Base-by-base conservation (phyloP, 2,329 filamentous ascomycete genomes). In the Ramularia collo-cygni region DNA sequence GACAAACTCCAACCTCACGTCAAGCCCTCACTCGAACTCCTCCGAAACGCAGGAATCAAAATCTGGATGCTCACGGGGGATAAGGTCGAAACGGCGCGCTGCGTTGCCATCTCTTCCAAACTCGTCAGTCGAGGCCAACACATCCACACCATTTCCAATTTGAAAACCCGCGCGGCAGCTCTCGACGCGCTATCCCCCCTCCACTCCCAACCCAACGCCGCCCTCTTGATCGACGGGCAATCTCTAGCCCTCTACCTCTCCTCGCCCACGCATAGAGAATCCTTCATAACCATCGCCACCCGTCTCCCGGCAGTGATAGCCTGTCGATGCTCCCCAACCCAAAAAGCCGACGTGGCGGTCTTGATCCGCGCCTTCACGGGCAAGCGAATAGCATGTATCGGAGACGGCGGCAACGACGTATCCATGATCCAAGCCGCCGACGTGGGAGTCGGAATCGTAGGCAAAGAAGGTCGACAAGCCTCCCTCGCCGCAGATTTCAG, bases 61-160 rank as follows among this genome's bases (percentile, higher is more conserved):
- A 96, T 98, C 36, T 98, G 92, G 92, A 98, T 98, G 92, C 72
- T 98, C 60, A 98, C 92, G 0, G 92, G 92, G 33, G 92, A 98
- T 71, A 98, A 98, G 65, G 86, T 98, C 2, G 92, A 98, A 66
- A 98, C 92, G 10, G 92, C 92, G 12, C 81, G 92, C 26, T 98
- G 92, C 64, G 90, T 98, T 9, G 93, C 92, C 2, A 84, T 98
- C 30, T 93, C 85, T 57, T 89, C 90, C 19, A 95, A 95, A 62
- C 75, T 98, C 5, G 92, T 98, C 10, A 83, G 88, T 3, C 75
- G 92, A 46, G 90, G 90, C 1, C 93, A 98, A 64, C 92, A 90
- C 61, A 95, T 98, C 47, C 88, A 96, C 65, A 95, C 90, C 0
- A 83, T 98, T 30, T 76, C 84, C 28, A 48, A 50, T 27, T 48